A percentile compares a stretch with the other conserved stretches of the same genome.
phyloP scores from a whole-genome alignment of 345 rosid species.

The Murraya koenigii region DNA sequence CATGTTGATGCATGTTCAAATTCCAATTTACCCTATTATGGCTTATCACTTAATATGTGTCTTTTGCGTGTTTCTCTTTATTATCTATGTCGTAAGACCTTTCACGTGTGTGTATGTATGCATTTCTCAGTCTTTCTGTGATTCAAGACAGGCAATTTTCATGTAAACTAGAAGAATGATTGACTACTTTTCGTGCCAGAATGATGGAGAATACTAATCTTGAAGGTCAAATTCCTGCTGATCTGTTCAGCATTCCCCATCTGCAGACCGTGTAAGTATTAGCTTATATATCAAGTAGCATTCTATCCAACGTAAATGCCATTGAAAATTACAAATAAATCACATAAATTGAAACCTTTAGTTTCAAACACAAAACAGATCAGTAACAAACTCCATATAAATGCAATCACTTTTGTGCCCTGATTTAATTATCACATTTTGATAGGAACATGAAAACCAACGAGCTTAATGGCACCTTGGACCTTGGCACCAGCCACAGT shows the following conservation, averaged over 20 bases:
- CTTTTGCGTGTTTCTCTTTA: too few relatives aligned
- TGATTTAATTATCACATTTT: background rate
- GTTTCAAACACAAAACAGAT: background rate
- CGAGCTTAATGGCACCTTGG: conserved; percentile 46
- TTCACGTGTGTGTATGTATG: too few relatives aligned
- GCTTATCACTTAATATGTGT: too few relatives aligned
- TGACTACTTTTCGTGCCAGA: conserved; percentile 34
- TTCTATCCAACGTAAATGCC: background rate
- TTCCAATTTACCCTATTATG: too few relatives aligned
- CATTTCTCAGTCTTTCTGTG: background rate
- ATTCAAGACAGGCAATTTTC: background rate
- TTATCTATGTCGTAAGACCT: too few relatives aligned
- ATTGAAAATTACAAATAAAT: background rate
- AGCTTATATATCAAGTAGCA: background rate
- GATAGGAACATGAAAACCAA: conserved; percentile 52
- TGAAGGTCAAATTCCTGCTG: conserved; percentile 49
- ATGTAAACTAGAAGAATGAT: background rate
- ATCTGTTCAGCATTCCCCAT: conserved; percentile 47
- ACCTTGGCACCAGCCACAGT: conserved; percentile 45
- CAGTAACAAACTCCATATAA: background rate
- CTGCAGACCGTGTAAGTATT: conserved; percentile 73
- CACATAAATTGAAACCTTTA: background rate
- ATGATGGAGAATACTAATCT: conserved; percentile 51
- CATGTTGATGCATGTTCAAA: too few relatives aligned
- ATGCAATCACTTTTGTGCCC: background rate